Evolutionary conservation across 1,284 basidiomycete species (phyloP).

Genomic region (Xerocomus subilludens): DNA sequence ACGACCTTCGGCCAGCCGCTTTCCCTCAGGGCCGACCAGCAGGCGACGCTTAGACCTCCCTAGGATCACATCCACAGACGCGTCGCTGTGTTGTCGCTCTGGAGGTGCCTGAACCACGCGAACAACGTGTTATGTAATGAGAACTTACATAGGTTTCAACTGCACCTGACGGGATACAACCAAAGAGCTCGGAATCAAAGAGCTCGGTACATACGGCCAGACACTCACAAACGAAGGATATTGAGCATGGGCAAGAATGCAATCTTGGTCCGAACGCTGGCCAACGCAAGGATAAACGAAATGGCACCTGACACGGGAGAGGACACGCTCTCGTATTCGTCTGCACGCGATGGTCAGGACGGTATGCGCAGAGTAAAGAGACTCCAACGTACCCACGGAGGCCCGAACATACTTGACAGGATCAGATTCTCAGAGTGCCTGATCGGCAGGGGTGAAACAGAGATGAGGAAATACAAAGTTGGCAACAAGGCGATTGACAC

Average conservation of each 20-base stretch:
- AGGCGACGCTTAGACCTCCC: too few species aligned
- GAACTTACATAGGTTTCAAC: too few species aligned
- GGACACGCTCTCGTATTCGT: slow-evolving; percentile 82
- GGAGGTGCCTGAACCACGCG: too few species aligned
- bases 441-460: slow-evolving; percentile 74
- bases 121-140: too few species aligned
- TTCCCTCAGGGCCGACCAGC: too few species aligned
- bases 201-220: background rate
- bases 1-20: too few species aligned
- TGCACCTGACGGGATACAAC: too few species aligned
- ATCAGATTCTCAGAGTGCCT: slow-evolving; percentile 79
- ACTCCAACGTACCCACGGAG: slow-evolving; percentile 67
- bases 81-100: too few species aligned
- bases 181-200: too few species aligned
- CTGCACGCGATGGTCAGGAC: slow-evolving; percentile 53
- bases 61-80: too few species aligned
- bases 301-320: slow-evolving; percentile 82
- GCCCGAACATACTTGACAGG: slow-evolving; percentile 82
- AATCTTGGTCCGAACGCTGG: slow-evolving; percentile 79
- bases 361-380: background rate
- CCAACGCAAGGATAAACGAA: slow-evolving; percentile 79
- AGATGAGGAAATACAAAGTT: slow-evolving; percentile 88
- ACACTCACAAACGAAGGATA: slow-evolving; percentile 72
- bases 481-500: slow-evolving; percentile 77
- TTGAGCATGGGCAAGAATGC: slow-evolving; percentile 81